phyloP scores from a whole-genome alignment of 495 filamentous ascomycete genomes.

The Oleoguttula mirabilis region DNA sequence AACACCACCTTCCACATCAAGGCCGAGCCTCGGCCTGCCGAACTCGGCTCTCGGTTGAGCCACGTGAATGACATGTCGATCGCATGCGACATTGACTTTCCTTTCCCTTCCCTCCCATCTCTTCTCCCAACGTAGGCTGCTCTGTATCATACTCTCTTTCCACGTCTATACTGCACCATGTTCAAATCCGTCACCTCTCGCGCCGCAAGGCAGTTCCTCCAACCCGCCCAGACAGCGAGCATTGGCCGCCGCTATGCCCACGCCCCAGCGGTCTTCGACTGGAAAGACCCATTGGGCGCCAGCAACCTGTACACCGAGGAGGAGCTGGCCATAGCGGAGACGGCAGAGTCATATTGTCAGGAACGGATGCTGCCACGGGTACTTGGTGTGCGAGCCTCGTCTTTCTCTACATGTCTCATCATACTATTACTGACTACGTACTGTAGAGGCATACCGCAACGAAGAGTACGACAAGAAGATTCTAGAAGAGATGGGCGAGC shows the following conservation, averaged over 20 bases:
- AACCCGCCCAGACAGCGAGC: slow-evolving; percentile 18
- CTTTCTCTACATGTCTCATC: slow-evolving; percentile 2
- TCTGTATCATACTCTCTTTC: too few species aligned
- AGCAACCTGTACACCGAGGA: slow-evolving; percentile 72
- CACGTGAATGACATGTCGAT: too few species aligned
- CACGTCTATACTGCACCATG: too few species aligned
- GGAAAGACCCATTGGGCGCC: slow-evolving; percentile 77
- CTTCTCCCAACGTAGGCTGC: too few species aligned
- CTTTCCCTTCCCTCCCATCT: too few species aligned
- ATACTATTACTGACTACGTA: slow-evolving; percentile 2
- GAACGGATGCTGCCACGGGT: slow-evolving; percentile 75
- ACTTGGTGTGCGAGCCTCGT: slow-evolving; percentile 50
- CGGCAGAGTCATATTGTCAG: slow-evolving; percentile 84
- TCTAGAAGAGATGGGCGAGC: slow-evolving; percentile 87
- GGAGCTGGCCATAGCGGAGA: slow-evolving; percentile 78
- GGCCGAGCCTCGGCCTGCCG: too few species aligned
- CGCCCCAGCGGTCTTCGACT: slow-evolving; percentile 58
- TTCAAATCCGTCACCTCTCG: slow-evolving; percentile 30
- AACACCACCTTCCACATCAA: too few species aligned
- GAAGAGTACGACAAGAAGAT: slow-evolving; percentile 86
- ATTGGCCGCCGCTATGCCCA: slow-evolving; percentile 38
- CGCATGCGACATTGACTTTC: too few species aligned
- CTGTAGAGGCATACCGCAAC: slow-evolving; percentile 83
- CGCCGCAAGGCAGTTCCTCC: slow-evolving; percentile 27
- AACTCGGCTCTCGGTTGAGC: too few species aligned